Conservation (phyloP, 371 early-diverging fungal genomes). For the Mucor racemosus region DNA sequence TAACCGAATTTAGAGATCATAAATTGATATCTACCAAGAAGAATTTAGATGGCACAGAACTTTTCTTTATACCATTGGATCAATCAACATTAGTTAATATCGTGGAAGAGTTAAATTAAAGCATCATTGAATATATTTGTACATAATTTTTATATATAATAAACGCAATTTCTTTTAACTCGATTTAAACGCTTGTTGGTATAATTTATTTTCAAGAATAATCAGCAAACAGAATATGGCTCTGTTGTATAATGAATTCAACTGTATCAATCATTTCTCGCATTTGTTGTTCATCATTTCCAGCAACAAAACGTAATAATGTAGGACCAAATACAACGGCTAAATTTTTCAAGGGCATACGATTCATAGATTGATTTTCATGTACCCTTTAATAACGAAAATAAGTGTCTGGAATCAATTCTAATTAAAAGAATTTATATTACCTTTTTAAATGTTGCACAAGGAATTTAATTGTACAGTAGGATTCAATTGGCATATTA, state of each 20-base stretch:
- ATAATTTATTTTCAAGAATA: constrained; percentile 9
- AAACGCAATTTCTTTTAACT: not conserved
- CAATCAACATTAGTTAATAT: constrained; percentile 62
- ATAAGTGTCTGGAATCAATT: not conserved
- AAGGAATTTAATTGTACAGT: constrained; percentile 46
- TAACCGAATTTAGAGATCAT: constrained; percentile 94
- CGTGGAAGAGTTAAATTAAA: constrained; percentile 58
- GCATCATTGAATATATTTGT: not conserved
- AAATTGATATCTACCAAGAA: constrained; percentile 75
- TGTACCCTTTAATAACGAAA: constrained; percentile 49
- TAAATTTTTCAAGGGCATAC: constrained; percentile 87
- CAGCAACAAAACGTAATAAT: constrained; percentile 59
- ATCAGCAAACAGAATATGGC: constrained; percentile 32
- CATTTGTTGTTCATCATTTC: constrained; percentile 31
- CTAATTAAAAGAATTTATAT: not conserved
- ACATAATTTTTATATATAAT: constrained; percentile 2
- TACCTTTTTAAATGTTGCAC: constrained; percentile 46
- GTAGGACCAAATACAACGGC: constrained; percentile 95
- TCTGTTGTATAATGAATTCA: constrained; percentile 28
- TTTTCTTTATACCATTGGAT: constrained; percentile 82
- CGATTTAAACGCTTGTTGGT: too few relatives aligned
- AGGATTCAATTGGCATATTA: constrained; percentile 43
- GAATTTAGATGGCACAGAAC: constrained; percentile 76
- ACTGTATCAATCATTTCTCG: constrained; percentile 27
- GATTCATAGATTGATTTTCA: constrained; percentile 60